phyloP scores from a whole-genome alignment of 176 grass and related monocot genomes.

The Aegilops speltoides region DNA sequence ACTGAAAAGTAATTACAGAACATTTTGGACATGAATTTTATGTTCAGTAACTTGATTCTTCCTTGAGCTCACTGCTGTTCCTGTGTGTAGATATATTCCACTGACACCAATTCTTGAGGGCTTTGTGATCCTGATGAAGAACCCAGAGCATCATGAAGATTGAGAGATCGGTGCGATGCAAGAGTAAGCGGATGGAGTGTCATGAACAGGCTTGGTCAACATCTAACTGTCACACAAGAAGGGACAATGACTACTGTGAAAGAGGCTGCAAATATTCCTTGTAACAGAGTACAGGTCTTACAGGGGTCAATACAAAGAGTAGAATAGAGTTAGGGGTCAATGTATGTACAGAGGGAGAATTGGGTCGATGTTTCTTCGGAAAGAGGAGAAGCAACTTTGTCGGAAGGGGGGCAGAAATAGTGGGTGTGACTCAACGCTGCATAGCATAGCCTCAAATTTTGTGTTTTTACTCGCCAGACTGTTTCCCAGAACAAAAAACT shows the following conservation, averaged over 20 bases:
- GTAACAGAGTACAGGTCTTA: background rate
- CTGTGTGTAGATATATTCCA: constrained; percentile 65
- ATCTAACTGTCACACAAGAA: background rate
- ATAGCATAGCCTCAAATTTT: background rate
- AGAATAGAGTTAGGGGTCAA: too few species aligned
- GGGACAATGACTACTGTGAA: too few species aligned
- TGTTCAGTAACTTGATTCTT: background rate
- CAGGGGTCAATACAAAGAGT: background rate
- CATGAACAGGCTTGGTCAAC: background rate
- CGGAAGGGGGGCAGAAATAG: background rate
- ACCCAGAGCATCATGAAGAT: constrained; percentile 79
- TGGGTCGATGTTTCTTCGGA: background rate
- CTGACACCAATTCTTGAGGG: constrained; percentile 70
- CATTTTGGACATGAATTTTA: too few species aligned
- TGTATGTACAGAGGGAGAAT: too few species aligned
- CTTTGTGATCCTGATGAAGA: constrained; percentile 95
- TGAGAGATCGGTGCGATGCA: constrained; percentile 5
- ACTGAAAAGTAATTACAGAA: constrained; percentile 73
- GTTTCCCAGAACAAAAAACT: background rate
- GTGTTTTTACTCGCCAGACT: background rate
- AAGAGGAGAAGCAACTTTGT: background rate
- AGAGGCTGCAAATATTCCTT: background rate
- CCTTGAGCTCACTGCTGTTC: background rate
- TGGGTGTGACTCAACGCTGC: background rate
- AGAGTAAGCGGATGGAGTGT: background rate